Evolutionary conservation across 1,139 yeast species (phyloP), one percentile per base, ranked within the genome.

Genomic region (Blastobotrys serpentis): DNA sequence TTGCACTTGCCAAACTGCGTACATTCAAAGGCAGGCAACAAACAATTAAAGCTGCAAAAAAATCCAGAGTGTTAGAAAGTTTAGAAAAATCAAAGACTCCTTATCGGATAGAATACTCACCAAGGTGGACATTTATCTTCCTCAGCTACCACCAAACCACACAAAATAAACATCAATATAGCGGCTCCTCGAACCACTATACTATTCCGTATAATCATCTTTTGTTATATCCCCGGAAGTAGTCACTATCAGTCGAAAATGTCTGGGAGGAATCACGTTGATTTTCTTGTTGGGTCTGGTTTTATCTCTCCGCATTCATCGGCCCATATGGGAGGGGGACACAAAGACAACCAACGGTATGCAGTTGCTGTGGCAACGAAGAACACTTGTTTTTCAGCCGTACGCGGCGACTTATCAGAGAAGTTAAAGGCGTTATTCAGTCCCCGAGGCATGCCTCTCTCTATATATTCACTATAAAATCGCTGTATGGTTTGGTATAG

Each of bases 1-100:
- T 92, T 87, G 71, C 98, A 92, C 22, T 69, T 70, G 23, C 96
- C 89, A 64, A 84, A 92, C 62, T 92, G 98, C 49, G 86, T 81
- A 67, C 98, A 92, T 55, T 82, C 84, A 61, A 87, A 89, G 54
- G 89, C 86, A 7, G 97, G 96, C 13, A 89, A 75, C 74, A 88
- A 85, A 71, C 98, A 92, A 67, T 92, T 92, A 77, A 92, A 92
- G 63, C 96, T 67, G 26, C 16, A 4, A 8, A 14, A 33, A 14
- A n/a, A n/a, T n/a, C n/a, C n/a, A n/a, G n/a, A n/a, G n/a, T n/a
- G n/a, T n/a, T n/a, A n/a, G n/a, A n/a, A n/a, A n/a, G n/a, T n/a
- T n/a, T n/a, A n/a, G n/a, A n/a, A n/a, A n/a, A n/a, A n/a, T n/a
- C n/a, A n/a, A n/a, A n/a, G n/a, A n/a, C n/a, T n/a, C n/a, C n/a